A percentile compares a stretch with the other conserved stretches of the same genome.
These are phyloP conservation scores for Akanthomyces muscarius DNA, from an alignment of 2,329 filamentous ascomycete genomes.

Conservation along the genomic window DNA sequence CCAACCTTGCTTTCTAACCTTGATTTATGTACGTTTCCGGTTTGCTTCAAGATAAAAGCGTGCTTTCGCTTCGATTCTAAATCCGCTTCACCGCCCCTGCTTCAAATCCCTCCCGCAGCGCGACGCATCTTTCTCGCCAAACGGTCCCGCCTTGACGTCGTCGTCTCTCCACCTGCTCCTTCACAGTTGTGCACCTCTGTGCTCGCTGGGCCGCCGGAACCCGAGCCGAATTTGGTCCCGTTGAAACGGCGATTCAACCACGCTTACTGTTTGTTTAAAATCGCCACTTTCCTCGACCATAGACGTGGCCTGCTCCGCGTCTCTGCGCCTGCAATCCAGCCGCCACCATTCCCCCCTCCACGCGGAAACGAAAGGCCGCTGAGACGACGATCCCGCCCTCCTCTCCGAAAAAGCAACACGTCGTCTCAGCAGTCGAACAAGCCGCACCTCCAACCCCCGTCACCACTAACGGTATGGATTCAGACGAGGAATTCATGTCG, in stretches of 20 bases:
- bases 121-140: background rate
- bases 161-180: background rate
- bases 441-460: constrained; percentile 56
- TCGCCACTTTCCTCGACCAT: background rate
- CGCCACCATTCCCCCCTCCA: constrained; percentile 57
- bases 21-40: background rate
- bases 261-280: background rate
- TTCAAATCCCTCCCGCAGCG: no score
- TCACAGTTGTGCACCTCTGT: background rate
- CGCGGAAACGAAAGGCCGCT: constrained; percentile 61
- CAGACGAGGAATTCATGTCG: constrained; percentile 91
- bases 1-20: background rate
- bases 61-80: background rate
- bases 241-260: background rate
- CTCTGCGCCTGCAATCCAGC: constrained; percentile 17
- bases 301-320: background rate
- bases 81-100: background rate
- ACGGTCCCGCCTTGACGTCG: background rate
- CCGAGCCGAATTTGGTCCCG: background rate
- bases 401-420: constrained; percentile 50
- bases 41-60: background rate
- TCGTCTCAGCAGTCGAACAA: constrained; percentile 48
- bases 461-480: constrained; percentile 74
- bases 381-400: constrained; percentile 56
- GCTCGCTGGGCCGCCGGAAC: background rate